Conservation (phyloP, 78 protist genomes). For the Pelomyxa schiedti region DNA sequence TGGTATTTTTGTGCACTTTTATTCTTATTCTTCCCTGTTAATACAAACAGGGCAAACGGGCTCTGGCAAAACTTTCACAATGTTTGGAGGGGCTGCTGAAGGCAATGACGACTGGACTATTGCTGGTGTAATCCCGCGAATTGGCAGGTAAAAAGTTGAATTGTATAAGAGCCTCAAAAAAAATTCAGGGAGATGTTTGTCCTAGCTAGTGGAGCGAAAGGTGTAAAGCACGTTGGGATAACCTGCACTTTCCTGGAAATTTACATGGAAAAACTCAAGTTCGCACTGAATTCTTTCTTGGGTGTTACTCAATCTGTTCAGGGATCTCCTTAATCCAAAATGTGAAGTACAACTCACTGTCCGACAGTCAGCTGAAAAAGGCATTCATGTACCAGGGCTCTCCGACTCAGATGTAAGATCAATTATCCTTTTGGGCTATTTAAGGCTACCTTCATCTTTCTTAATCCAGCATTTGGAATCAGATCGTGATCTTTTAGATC, state of each 20-base stretch:
- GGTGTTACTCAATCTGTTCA: no score
- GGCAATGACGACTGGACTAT: not conserved
- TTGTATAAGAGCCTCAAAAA: no score
- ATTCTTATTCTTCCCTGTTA: not conserved
- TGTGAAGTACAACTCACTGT: conserved; percentile 35
- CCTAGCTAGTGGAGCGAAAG: no score
- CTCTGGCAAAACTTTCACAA: conserved; percentile 30
- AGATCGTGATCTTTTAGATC: not conserved
- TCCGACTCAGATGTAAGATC: conserved; percentile 40
- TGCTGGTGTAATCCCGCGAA: conserved; percentile 34
- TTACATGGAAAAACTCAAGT: conserved; percentile 39
- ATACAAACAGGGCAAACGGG: not conserved
- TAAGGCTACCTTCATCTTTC: not conserved
- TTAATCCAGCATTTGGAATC: not conserved
- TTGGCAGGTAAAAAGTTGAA: conserved; percentile 23
- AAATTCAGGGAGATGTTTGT: no score
- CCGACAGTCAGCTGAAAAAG: conserved; percentile 32
- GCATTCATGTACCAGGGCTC: conserved; percentile 43
- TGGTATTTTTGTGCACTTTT: not conserved
- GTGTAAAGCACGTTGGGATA: no score
- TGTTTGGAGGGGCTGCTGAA: conserved; percentile 16
- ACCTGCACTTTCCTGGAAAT: no score
- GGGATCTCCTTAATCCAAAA: not conserved
- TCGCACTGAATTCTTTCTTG: no score
- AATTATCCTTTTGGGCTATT: conserved; percentile 26